Evolutionary conservation across 768 basidiomycete species (phyloP).

Genomic region (Porpolomopsis calyptriformis): DNA sequence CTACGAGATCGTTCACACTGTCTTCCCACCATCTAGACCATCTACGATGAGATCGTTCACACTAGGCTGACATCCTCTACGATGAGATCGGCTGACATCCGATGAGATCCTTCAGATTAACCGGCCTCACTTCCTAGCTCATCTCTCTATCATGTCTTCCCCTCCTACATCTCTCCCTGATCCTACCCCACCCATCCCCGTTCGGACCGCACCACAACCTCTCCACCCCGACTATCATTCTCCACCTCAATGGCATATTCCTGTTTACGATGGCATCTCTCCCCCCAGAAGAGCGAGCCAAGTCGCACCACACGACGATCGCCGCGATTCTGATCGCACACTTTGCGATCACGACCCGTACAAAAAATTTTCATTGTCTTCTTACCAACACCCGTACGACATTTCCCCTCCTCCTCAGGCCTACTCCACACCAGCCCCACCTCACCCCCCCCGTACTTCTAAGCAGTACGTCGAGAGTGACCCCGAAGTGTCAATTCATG

Average conservation of each 20-base stretch:
- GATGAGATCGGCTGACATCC: too few relatives aligned
- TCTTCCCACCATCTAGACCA: too few relatives aligned
- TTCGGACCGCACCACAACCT: too few relatives aligned
- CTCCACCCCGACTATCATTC: constrained; percentile 9
- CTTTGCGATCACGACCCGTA: constrained; percentile 23
- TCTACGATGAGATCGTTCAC: too few relatives aligned
- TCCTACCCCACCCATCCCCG: too few relatives aligned
- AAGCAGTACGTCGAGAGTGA: constrained; percentile 27
- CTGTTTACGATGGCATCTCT: constrained; percentile 18
- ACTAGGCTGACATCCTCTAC: too few relatives aligned
- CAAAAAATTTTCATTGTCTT: constrained; percentile 39
- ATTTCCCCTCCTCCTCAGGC: constrained; percentile 42
- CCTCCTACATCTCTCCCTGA: too few relatives aligned
- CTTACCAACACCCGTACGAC: constrained; percentile 52
- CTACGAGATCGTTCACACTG: too few relatives aligned
- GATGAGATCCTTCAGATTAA: too few relatives aligned
- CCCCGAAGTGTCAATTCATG: constrained; percentile 9
- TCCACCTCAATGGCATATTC: constrained; percentile 20
- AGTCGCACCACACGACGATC: constrained; percentile 11
- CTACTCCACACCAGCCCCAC: constrained; percentile 22
- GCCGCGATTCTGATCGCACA: constrained; percentile 29
- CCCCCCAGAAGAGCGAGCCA: too few relatives aligned
- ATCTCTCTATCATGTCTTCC: too few relatives aligned
- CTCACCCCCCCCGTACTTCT: constrained; percentile 17
- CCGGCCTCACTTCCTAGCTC: too few relatives aligned